Evolutionary conservation across 2,329 filamentous ascomycete species (phyloP).

Genomic region (Pseudogymnoascus sp.): DNA sequence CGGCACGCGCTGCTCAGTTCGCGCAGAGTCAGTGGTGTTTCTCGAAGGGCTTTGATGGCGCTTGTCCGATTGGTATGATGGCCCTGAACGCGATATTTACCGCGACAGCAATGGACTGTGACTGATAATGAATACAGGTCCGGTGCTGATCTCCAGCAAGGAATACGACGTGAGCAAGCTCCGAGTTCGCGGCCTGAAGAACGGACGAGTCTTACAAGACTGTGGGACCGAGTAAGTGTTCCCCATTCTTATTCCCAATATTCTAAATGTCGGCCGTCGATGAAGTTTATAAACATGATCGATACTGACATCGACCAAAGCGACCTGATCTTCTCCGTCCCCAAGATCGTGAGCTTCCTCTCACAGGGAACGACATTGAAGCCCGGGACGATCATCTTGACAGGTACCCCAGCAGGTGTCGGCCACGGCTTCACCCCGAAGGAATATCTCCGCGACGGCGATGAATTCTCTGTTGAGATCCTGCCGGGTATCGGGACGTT

Average conservation of each 20-base stretch:
- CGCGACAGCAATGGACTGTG: neutral
- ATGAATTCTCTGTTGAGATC: slow-evolving; percentile 42
- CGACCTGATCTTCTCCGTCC: slow-evolving; percentile 47
- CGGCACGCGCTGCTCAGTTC: slow-evolving; percentile 43
- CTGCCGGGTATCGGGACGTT: slow-evolving; percentile 42
- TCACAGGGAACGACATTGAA: slow-evolving; percentile 38
- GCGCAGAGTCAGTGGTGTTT: slow-evolving; percentile 43
- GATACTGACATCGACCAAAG: slow-evolving; percentile 27
- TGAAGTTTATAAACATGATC: neutral
- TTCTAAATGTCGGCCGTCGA: neutral
- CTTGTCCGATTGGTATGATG: slow-evolving; percentile 37
- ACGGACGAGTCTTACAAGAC: slow-evolving; percentile 43
- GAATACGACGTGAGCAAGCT: slow-evolving; percentile 35
- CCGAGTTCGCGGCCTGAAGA: slow-evolving; percentile 39
- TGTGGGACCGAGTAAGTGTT: slow-evolving; percentile 3
- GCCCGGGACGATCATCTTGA: slow-evolving; percentile 39
- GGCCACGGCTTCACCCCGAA: slow-evolving; percentile 28
- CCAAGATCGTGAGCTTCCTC: slow-evolving; percentile 35
- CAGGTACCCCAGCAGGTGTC: slow-evolving; percentile 38
- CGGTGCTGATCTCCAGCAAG: slow-evolving; percentile 39
- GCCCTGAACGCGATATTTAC: neutral
- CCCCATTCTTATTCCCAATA: neutral
- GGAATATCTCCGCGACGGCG: slow-evolving; percentile 37
- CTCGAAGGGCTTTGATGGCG: slow-evolving; percentile 43
- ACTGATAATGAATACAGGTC: slow-evolving; percentile 29